A percentile compares a stretch with the other conserved stretches of the same genome.
Conservation (phyloP, 129 eudicot species). For the sunflower (Helianthus annuus) region HanXRQr2.0-SUNRISE NC_035440.2:37333931-37334430, state of each 20-base stretch:
- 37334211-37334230: no score
- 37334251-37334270: neutral
- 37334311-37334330: conserved; percentile 69
- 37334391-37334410: conserved; percentile 46
- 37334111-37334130: conserved; percentile 62
- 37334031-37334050: conserved; percentile 49
- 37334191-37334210: no score
- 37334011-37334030: conserved; percentile 69
- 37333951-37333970: neutral
- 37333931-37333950: no score
- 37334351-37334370: conserved; percentile 40
- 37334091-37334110: conserved; percentile 75
- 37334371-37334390: conserved; percentile 29
- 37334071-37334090: conserved; percentile 82
- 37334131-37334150: conserved; percentile 68
- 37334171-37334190: no score
- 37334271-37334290: neutral
- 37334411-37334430: neutral
- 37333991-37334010: conserved; percentile 70
- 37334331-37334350: conserved; percentile 42
- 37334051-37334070: conserved; percentile 76
- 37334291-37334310: conserved; percentile 22
- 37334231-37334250: no score
- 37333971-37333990: neutral
- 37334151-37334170: conserved; percentile 29